Conservation (phyloP, 192 early-diverging fungal genomes). For the Umbelopsis sp. region DNA sequence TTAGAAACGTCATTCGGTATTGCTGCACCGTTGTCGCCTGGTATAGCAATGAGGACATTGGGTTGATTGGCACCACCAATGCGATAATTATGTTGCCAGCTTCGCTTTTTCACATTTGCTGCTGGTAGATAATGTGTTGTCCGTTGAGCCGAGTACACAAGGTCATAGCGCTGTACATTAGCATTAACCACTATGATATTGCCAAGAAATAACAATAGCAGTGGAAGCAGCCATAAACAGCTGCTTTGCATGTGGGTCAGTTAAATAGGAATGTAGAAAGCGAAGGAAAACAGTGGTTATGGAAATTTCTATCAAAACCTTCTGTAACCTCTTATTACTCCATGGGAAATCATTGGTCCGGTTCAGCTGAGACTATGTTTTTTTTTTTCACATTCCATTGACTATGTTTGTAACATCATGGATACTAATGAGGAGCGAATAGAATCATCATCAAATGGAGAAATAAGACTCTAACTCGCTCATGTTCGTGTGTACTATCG, state of each 20-base stretch:
- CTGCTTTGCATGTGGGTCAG: background rate
- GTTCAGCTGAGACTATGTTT: background rate
- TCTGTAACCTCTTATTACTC: too few species aligned
- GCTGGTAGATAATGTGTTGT: background rate
- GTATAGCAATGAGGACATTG: background rate
- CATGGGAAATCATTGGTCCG: conserved; percentile 16
- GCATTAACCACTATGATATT: background rate
- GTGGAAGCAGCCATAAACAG: background rate
- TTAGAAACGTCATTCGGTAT: background rate
- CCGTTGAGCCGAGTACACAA: background rate
- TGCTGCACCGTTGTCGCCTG: background rate
- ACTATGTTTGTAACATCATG: too few species aligned
- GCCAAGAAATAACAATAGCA: background rate
- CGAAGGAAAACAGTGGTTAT: background rate
- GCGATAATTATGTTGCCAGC: background rate
- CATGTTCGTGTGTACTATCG: too few species aligned
- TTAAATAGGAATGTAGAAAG: background rate
- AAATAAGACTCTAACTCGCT: too few species aligned
- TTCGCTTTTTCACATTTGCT: background rate
- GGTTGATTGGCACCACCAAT: background rate
- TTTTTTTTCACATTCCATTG: too few species aligned
- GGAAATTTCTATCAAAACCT: background rate
- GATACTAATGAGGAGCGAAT: too few species aligned
- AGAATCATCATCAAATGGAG: too few species aligned
- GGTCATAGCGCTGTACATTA: background rate